Evolutionary conservation across 2,329 filamentous ascomycete genomes (phyloP).

Genomic region (Penicillium sp.): DNA sequence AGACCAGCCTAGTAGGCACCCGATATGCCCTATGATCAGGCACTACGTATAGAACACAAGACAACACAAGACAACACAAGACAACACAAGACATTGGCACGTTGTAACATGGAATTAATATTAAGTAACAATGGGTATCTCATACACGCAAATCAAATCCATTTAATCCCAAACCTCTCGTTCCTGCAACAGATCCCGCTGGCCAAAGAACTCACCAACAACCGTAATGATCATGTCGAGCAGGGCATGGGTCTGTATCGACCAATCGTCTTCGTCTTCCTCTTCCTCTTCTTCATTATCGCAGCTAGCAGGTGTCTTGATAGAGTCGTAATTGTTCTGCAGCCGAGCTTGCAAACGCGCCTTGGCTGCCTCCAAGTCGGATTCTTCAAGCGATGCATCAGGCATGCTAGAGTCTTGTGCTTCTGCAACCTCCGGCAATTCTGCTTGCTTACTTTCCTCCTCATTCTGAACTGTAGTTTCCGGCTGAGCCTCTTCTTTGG

Average conservation of each 20-base stretch:
- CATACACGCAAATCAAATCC: neutral
- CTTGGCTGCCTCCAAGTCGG: constrained; percentile 52
- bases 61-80: neutral
- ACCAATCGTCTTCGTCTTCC: constrained; percentile 26
- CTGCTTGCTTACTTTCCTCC: neutral
- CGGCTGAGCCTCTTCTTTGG: constrained; percentile 1
- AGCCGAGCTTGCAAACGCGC: constrained; percentile 48
- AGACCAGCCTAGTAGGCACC: constrained; percentile 3
- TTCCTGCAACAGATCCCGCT: constrained; percentile 78
- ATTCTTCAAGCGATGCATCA: constrained; percentile 17
- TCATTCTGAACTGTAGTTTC: neutral
- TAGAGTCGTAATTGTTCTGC: constrained; percentile 5
- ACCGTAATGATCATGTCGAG: constrained; percentile 91
- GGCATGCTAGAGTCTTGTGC: constrained; percentile 17
- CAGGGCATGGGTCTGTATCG: constrained; percentile 57
- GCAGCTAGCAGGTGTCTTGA: neutral
- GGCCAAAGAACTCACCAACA: constrained; percentile 84
- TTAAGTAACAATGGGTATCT: constrained; percentile 10
- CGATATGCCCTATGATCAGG: neutral
- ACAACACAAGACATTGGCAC: neutral
- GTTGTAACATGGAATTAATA: neutral
- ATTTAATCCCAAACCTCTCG: constrained; percentile 55
- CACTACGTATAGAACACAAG: neutral
- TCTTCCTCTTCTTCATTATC: constrained; percentile 18
- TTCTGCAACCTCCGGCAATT: neutral